phyloP scores from a whole-genome alignment of 169 alveolate species.

The Theileria orientalis region DNA sequence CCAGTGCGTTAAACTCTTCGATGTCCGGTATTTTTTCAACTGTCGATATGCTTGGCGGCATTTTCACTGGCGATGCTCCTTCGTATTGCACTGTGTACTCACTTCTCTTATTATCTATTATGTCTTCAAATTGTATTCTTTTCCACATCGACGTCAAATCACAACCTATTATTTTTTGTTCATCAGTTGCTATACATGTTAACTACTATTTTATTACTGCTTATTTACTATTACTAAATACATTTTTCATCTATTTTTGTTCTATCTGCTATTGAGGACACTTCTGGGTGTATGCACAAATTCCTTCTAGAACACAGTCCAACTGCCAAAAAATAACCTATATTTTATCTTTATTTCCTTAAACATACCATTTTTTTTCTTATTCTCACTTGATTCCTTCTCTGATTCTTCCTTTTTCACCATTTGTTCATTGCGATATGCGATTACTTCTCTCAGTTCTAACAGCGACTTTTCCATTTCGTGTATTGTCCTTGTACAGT shows the following conservation, averaged over 20 bases:
- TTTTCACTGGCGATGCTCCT: constrained; percentile 42
- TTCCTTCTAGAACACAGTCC: constrained; percentile 90
- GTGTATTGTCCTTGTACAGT: constrained; percentile 94
- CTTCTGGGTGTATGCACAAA: constrained; percentile 90
- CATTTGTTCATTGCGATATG: constrained; percentile 72
- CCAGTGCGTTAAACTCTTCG: constrained; percentile 54
- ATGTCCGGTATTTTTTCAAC: constrained; percentile 67
- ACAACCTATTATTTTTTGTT: constrained; percentile 50
- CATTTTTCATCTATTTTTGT: constrained; percentile 89
- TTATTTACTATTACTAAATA: constrained; percentile 11
- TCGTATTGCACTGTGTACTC: constrained; percentile 59
- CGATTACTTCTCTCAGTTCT: constrained; percentile 88
- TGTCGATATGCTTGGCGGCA: constrained; percentile 54
- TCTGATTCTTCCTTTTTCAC: constrained; percentile 17
- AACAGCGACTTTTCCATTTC: constrained; percentile 98
- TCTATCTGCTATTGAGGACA: constrained; percentile 83
- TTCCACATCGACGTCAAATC: constrained; percentile 70
- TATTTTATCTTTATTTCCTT: background rate
- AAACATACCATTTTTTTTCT: background rate
- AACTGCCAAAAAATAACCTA: constrained; percentile 77
- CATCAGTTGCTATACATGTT: no score
- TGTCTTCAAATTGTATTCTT: constrained; percentile 61
- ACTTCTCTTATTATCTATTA: constrained; percentile 13
- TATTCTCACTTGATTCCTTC: background rate
- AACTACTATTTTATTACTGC: background rate